Base-by-base conservation (phyloP, 2,329 filamentous ascomycete genomes). In the Botryotinia narcissicola region DNA sequence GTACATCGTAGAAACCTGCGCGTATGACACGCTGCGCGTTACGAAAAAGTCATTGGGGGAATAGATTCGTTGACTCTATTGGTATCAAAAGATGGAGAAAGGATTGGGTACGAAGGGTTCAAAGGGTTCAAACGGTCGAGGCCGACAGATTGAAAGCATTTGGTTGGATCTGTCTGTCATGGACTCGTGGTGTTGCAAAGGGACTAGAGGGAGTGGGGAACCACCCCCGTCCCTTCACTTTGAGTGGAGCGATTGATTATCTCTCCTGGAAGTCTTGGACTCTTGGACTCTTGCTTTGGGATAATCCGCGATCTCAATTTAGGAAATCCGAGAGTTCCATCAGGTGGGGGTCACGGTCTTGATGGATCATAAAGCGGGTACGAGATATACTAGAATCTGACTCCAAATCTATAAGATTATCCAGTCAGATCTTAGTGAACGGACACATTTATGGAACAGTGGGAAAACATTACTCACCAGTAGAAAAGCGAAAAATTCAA, bases 341-440 rank as follows among this genome's bases (percentile, higher is more conserved):
- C 46, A 67, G 51, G 63, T 67, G 63, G 63, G 8, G 44, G 35
- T 22, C 3, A 25, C 22, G 40, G 35, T n/a, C 59, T n/a, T 61
- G 51, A 29, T 57, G 51, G 51, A 61, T 22, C 40, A 20, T 35
- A 22, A 16, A 46, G 68, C 35, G 51, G 68, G 37, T 46, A 70
- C 54, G 68, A 70, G 54, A 46, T 62, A 70, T 62, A 62, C 68
- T 70, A 70, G 68, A 70, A 70, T 61, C 59, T 18, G 40, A 16
- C 59, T 59, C 25, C 60, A n/a, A 62, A 62, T 62, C 59, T 37
- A 44, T 6, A 1, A 22, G 29, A 48, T 37, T 46, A 37, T 40
- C 68, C 68, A 70, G 16, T 67, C 14, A 67, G 46, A 54, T 51
- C 22, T 37, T 20, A 40, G n/a, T 7, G 37, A 54, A 37, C 46